Evolutionary conservation across 441 rosid genomes (phyloP), one percentile per base, ranked within the genome.

Genomic region (Erysimum cheiri): DNA sequence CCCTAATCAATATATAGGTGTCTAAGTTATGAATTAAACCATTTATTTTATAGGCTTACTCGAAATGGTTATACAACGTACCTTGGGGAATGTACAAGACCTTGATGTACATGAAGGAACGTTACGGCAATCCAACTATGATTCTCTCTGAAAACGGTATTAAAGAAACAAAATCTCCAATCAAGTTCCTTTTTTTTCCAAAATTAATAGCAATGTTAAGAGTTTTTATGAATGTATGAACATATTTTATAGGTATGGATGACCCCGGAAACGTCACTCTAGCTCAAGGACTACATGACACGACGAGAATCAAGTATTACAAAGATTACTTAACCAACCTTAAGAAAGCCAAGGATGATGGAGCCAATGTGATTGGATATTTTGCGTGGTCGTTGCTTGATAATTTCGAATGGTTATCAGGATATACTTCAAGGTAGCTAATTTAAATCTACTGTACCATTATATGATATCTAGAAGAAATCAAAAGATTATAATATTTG

Each of bases 71-170:
- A 37, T 92, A 95, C 71, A 77, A 84, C 52, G 97, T 92, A 33
- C 99, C 99, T 39, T 89, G 99, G 96, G 97, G 99, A 3, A 67
- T 95, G 84, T 92, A 88, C 85, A 95, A 95, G 80, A 79, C 92
- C 31, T 59, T 92, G 73, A 92, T 83, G 77, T 92, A 95, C 71
- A 80, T 95, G 13, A 92, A 95, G 78, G 95, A 90, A 80, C 84
- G 26, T 6, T 95, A 95, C 40, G 93, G 95, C 15, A 92, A 95
- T 80, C 99, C 96, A 2, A 80, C 84, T 0, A 81, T 95, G 63
- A 81, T 92, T 58, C 77, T 95, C 36, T 82, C 98, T 1, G 98
- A 95, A 83, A 95, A 95, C 53, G 97, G 99, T 92, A 83, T 8
- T 7, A 6, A 32, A 63, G 22, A 63, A 26, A 14, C 19, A 37